Evolutionary conservation across 371 early-diverging fungal species (phyloP).

Genomic region (Dichotomocladium elegans): DNA sequence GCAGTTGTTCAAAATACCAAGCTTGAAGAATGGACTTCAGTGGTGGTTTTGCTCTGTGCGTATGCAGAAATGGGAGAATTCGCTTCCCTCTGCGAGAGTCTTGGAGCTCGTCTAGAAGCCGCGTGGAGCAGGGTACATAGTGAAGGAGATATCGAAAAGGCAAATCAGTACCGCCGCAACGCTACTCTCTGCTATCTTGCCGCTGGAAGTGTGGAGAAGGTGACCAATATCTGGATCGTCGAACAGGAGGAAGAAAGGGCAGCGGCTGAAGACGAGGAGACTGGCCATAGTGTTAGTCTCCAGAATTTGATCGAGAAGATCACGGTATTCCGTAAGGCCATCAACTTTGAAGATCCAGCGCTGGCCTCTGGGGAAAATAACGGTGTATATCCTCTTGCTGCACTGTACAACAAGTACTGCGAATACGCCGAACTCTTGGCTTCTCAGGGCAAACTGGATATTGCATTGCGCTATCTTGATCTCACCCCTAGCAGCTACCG

Average conservation of each 20-base stretch:
- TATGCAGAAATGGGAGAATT: conserved; percentile 82
- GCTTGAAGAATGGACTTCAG: conserved; percentile 88
- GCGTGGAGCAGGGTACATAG: conserved; percentile 45
- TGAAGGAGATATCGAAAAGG: conserved; percentile 35
- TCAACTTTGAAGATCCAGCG: conserved; percentile 60
- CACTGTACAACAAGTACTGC: conserved; percentile 80
- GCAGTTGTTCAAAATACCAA: conserved; percentile 79
- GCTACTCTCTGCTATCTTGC: conserved; percentile 89
- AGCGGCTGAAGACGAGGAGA: conserved; percentile 6
- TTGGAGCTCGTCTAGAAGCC: conserved; percentile 69
- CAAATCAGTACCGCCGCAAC: conserved; percentile 35
- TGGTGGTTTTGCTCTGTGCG: conserved; percentile 87
- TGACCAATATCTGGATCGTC: conserved; percentile 81
- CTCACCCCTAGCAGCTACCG: conserved; percentile 67
- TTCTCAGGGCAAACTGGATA: conserved; percentile 69
- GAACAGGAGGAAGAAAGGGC: conserved; percentile 35
- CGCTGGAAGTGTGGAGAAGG: conserved; percentile 85
- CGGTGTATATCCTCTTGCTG: conserved; percentile 56
- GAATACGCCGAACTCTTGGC: conserved; percentile 84
- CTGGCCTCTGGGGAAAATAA: conserved; percentile 55
- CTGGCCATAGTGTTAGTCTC: conserved; percentile 30
- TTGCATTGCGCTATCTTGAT: conserved; percentile 74
- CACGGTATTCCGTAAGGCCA: conserved; percentile 86
- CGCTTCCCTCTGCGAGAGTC: conserved; percentile 60
- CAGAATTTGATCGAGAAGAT: conserved; percentile 89